Evolutionary conservation across 768 basidiomycete species (phyloP).

Genomic region (Suillus lakei): DNA sequence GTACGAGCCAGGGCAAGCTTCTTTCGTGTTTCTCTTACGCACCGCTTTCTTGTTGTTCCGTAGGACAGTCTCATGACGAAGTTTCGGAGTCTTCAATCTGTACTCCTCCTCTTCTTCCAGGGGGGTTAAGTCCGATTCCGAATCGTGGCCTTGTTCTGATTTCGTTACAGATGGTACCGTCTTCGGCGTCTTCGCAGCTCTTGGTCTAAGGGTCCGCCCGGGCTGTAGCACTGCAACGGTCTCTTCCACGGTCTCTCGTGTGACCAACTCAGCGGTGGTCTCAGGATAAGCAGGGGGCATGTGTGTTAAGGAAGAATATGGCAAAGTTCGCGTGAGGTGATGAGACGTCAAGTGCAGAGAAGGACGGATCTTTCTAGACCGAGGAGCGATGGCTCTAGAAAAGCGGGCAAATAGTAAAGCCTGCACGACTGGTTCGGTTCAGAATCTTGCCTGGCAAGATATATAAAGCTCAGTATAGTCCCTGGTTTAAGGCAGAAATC

Average conservation of each 20-base stretch:
- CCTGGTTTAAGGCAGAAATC: background rate
- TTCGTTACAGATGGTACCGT: background rate
- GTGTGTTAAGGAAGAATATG: background rate
- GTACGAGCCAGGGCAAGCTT: background rate
- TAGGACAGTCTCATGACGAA: background rate
- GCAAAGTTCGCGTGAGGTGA: background rate
- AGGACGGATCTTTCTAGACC: background rate
- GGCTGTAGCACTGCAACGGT: background rate
- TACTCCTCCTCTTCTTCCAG: slow-evolving; percentile 15
- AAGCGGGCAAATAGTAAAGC: background rate
- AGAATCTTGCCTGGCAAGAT: background rate
- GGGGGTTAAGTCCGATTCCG: slow-evolving; percentile 22
- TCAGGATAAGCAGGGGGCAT: background rate
- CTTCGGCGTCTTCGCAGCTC: background rate
- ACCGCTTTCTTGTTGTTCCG: slow-evolving; percentile 1
- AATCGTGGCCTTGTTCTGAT: slow-evolving; percentile 6
- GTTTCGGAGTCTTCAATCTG: background rate
- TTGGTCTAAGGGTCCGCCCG: slow-evolving; percentile 9
- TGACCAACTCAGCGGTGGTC: background rate
- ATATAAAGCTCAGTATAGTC: background rate
- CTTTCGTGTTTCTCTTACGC: background rate
- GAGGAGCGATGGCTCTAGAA: background rate
- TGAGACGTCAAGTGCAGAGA: background rate
- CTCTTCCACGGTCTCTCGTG: slow-evolving; percentile 1
- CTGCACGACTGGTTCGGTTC: slow-evolving; percentile 3